A percentile compares a stretch with the other conserved stretches of the same genome.
Evolutionary conservation across 2,329 filamentous ascomycete genomes (phyloP).

Genomic region (Microsporum ferrugineum): DNA sequence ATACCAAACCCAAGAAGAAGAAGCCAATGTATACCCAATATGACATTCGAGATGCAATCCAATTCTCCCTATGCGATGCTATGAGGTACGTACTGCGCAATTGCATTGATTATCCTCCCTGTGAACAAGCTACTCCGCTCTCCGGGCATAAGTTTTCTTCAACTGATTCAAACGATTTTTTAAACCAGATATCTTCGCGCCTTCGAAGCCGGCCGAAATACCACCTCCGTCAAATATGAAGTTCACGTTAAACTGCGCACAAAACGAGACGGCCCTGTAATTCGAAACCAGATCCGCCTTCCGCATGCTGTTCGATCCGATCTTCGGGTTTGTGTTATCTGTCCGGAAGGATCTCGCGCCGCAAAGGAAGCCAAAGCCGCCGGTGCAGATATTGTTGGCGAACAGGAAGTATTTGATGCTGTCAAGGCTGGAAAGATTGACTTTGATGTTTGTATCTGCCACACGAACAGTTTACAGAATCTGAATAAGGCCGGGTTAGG

Average conservation of each 20-base stretch:
- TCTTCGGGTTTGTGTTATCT: constrained; percentile 80
- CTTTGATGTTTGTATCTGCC: constrained; percentile 84
- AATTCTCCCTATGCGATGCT: constrained; percentile 78
- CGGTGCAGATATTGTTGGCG: constrained; percentile 73
- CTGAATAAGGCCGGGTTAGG: constrained; percentile 73
- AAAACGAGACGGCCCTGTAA: constrained; percentile 69
- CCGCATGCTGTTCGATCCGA: constrained; percentile 85
- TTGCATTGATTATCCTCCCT: background rate
- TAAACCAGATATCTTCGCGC: constrained; percentile 69
- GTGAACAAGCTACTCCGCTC: background rate
- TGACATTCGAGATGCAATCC: constrained; percentile 53
- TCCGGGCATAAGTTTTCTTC: background rate
- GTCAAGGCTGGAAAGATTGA: constrained; percentile 66
- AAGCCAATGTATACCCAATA: constrained; percentile 52
- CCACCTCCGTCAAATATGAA: constrained; percentile 73
- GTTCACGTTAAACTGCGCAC: constrained; percentile 72
- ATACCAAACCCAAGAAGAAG: constrained; percentile 38
- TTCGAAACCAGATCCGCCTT: constrained; percentile 78
- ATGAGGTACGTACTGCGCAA: constrained; percentile 50
- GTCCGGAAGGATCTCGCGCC: constrained; percentile 63
- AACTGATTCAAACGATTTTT: constrained; percentile 8
- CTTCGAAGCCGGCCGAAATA: constrained; percentile 74
- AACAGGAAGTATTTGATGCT: constrained; percentile 71
- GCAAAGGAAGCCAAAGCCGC: constrained; percentile 63
- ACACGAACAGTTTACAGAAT: constrained; percentile 62